Percentiles rank a stretch among this genome's conserved stretches.
Evolutionary conservation across 495 filamentous ascomycete species (phyloP).

Genomic region (Penicillium mononematosum): DNA sequence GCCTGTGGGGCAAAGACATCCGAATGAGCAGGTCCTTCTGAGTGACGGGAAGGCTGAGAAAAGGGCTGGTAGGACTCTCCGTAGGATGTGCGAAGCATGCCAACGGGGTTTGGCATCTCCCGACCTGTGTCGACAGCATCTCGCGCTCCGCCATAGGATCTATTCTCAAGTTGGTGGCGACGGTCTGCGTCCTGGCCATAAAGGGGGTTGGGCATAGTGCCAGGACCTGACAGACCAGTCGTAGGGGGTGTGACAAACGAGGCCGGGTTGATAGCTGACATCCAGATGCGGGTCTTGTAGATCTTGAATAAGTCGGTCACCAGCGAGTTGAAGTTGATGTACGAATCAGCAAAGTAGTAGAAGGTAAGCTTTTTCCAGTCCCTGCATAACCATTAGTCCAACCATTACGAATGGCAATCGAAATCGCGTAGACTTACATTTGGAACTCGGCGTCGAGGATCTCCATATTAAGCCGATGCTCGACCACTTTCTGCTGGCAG

Average conservation of each 20-base stretch:
- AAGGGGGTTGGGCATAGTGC: slow-evolving; percentile 29
- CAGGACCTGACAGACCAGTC: slow-evolving; percentile 57
- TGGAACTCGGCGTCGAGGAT: slow-evolving; percentile 99
- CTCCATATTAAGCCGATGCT: slow-evolving; percentile 95
- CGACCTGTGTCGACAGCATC: slow-evolving; percentile 33
- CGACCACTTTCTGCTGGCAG: slow-evolving; percentile 91
- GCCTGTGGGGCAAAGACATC: slow-evolving; percentile 43
- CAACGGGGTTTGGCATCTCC: slow-evolving; percentile 36
- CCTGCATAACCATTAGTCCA: slow-evolving; percentile 48
- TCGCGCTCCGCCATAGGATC: slow-evolving; percentile 30
- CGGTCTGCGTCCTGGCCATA: slow-evolving; percentile 41
- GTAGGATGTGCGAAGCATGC: slow-evolving; percentile 37
- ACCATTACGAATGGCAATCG: not conserved
- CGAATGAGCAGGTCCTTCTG: slow-evolving; percentile 23
- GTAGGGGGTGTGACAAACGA: slow-evolving; percentile 83
- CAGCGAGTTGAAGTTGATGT: slow-evolving; percentile 98
- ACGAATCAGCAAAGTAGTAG: slow-evolving; percentile 96
- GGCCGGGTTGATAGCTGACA: slow-evolving; percentile 98
- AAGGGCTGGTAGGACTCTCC: slow-evolving; percentile 42
- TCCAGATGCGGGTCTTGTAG: slow-evolving; percentile 98
- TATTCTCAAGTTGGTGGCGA: slow-evolving; percentile 36
- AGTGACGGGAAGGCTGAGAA: slow-evolving; percentile 30
- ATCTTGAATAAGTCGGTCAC: slow-evolving; percentile 98
- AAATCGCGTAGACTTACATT: slow-evolving; percentile 62
- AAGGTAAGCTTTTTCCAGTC: slow-evolving; percentile 99